Percentiles rank a stretch among this genome's conserved stretches.
Evolutionary conservation across 2,329 filamentous ascomycete genomes (phyloP).

Genomic region (Fusarium mundagurra): DNA sequence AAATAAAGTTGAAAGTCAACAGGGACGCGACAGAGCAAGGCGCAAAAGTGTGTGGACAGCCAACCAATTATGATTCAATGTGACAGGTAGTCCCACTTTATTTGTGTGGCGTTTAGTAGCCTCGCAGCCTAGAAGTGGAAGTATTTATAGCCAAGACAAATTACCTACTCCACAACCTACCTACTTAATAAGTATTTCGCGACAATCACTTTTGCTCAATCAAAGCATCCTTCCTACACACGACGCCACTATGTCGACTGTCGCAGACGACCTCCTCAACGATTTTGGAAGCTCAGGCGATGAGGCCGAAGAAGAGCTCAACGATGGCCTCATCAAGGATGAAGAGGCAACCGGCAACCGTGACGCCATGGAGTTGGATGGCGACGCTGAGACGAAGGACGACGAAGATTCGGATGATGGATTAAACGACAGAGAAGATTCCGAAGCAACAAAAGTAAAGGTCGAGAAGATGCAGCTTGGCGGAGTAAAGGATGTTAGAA

Average conservation of each 20-base stretch:
- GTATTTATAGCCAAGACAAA: constrained; percentile 34
- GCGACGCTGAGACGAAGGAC: constrained; percentile 55
- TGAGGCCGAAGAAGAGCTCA: constrained; percentile 72
- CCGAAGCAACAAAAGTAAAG: constrained; percentile 78
- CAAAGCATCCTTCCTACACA: constrained; percentile 7
- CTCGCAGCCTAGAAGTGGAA: constrained; percentile 39
- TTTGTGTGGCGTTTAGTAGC: constrained; percentile 40
- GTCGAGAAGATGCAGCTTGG: constrained; percentile 85
- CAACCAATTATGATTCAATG: constrained; percentile 6
- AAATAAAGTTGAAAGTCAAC: constrained; percentile 23
- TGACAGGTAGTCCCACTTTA: background rate
- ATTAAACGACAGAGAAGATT: constrained; percentile 65
- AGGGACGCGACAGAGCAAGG: constrained; percentile 41
- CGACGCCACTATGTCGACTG: constrained; percentile 76
- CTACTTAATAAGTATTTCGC: constrained; percentile 13
- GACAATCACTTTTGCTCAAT: constrained; percentile 20
- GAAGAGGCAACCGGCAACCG: constrained; percentile 57
- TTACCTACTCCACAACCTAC: constrained; percentile 1
- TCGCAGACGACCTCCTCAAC: constrained; percentile 91
- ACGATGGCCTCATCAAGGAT: constrained; percentile 58
- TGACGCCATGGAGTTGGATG: constrained; percentile 60
- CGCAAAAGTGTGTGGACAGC: constrained; percentile 40
- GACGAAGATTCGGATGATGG: constrained; percentile 58
- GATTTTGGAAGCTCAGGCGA: constrained; percentile 74
- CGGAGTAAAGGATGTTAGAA: constrained; percentile 79